phyloP scores from a whole-genome alignment of 768 basidiomycete species.

The Gautieria morchelliformis region DNA sequence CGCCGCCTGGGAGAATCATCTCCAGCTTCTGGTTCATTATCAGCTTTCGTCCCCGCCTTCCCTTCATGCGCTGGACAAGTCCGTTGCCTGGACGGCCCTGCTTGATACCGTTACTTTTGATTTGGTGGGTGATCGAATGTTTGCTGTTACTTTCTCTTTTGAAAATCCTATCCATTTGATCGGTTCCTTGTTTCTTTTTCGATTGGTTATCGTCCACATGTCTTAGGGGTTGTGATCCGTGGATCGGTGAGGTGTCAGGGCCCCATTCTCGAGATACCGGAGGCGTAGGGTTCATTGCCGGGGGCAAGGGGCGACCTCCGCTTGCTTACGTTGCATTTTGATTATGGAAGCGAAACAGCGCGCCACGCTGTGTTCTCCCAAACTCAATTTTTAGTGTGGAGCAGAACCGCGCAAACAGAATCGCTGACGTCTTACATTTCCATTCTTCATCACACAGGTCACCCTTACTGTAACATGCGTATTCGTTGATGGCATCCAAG shows the following conservation, averaged over 20 bases:
- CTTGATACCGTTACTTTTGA: slow-evolving; percentile 57
- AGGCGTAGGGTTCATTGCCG: background rate
- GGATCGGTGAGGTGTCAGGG: too few relatives aligned
- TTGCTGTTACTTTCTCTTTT: background rate
- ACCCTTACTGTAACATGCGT: slow-evolving; percentile 35
- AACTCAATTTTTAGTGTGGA: too few relatives aligned
- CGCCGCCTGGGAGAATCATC: slow-evolving; percentile 42
- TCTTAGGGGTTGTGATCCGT: too few relatives aligned
- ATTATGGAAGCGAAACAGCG: background rate
- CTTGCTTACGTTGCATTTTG: background rate
- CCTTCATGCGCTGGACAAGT: slow-evolving; percentile 51
- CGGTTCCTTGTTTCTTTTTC: background rate
- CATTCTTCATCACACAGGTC: slow-evolving; percentile 4
- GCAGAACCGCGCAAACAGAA: too few relatives aligned
- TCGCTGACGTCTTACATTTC: background rate
- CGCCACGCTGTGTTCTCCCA: background rate
- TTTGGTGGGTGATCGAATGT: slow-evolving; percentile 19
- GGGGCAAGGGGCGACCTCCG: background rate
- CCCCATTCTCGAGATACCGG: too few relatives aligned
- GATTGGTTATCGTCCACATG: background rate
- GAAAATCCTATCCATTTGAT: too few relatives aligned
- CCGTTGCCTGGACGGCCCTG: slow-evolving; percentile 45
- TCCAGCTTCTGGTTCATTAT: slow-evolving; percentile 40
- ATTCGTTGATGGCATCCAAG: slow-evolving; percentile 47
- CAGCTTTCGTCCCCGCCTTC: slow-evolving; percentile 42